phyloP scores from a whole-genome alignment of 108 stramenopile species.

The Fistulifera solaris region DNA sequence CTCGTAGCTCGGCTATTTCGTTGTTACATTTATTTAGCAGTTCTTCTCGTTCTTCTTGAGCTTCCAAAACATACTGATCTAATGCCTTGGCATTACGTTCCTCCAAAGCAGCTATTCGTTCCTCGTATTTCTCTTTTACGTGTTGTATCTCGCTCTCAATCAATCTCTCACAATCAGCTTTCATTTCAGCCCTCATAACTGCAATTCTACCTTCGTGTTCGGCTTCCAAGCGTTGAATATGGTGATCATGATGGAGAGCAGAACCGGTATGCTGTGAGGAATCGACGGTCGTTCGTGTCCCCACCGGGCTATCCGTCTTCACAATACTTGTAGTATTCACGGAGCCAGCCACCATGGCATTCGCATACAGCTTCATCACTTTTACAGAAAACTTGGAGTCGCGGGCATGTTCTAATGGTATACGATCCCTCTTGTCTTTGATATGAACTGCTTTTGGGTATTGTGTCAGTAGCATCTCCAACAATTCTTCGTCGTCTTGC shows the following conservation, averaged over 20 bases:
- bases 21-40: conserved; percentile 1
- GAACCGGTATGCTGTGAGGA: too few species aligned
- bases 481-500: conserved; percentile 33
- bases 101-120: conserved; percentile 11
- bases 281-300: too few species aligned
- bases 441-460: conserved; percentile 52
- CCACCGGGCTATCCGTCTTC: too few species aligned
- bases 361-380: conserved; percentile 29
- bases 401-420: conserved; percentile 32
- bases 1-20: conserved; percentile 24
- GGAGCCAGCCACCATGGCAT: conserved; percentile 18
- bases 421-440: conserved; percentile 36
- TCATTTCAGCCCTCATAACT: not conserved
- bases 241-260: not conserved
- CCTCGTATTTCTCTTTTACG: conserved; percentile 14
- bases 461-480: conserved; percentile 49
- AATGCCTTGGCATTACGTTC: conserved; percentile 1
- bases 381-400: conserved; percentile 22
- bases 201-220: conserved; percentile 1
- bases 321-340: not conserved
- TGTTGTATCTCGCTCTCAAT: conserved; percentile 4
- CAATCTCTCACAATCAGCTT: conserved; percentile 4
- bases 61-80: conserved; percentile 1
- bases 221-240: not conserved
- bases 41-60: not conserved